Conservation (phyloP, 257 asterid species). For the Striga asiatica region DNA sequence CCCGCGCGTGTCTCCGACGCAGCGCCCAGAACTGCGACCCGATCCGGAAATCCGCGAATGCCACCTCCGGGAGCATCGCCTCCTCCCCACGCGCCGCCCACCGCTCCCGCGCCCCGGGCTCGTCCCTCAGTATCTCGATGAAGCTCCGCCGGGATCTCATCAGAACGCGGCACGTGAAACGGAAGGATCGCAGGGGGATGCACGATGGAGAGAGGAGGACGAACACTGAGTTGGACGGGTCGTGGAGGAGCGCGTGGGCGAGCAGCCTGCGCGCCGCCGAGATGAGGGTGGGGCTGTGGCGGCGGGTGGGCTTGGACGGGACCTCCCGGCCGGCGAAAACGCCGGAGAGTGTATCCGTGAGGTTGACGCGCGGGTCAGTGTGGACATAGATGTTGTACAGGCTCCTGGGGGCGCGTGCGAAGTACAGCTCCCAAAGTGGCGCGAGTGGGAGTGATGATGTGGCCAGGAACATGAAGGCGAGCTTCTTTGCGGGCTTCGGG, state of each 20-base stretch:
- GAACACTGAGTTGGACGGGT: conserved; percentile 51
- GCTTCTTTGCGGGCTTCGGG: conserved; percentile 18
- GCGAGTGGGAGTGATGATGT: conserved; percentile 58
- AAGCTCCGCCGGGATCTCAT: conserved; percentile 36
- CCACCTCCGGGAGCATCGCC: conserved; percentile 63
- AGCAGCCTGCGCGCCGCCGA: conserved; percentile 63
- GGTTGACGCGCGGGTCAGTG: conserved; percentile 39
- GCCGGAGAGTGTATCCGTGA: conserved; percentile 34
- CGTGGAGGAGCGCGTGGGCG: conserved; percentile 58
- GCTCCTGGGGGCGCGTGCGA: conserved; percentile 32
- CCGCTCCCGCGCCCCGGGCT: conserved; percentile 50
- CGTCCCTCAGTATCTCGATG: conserved; percentile 49
- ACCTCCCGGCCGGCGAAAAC: conserved; percentile 39
- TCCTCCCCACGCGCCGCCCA: conserved; percentile 85
- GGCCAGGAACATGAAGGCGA: conserved; percentile 76
- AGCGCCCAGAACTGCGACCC: conserved; percentile 76
- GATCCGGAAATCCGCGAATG: conserved; percentile 45
- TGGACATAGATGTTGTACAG: conserved; percentile 59
- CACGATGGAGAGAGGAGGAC: conserved; percentile 62
- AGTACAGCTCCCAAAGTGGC: conserved; percentile 63
- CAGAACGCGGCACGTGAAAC: conserved; percentile 26
- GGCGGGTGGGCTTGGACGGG: conserved; percentile 56
- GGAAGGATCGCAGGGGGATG: conserved; percentile 50
- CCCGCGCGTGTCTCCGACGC: conserved; percentile 49
- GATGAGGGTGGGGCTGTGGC: conserved; percentile 48